Conservation (phyloP, 768 basidiomycete species). For the Daedaleopsis nitida region DNA sequence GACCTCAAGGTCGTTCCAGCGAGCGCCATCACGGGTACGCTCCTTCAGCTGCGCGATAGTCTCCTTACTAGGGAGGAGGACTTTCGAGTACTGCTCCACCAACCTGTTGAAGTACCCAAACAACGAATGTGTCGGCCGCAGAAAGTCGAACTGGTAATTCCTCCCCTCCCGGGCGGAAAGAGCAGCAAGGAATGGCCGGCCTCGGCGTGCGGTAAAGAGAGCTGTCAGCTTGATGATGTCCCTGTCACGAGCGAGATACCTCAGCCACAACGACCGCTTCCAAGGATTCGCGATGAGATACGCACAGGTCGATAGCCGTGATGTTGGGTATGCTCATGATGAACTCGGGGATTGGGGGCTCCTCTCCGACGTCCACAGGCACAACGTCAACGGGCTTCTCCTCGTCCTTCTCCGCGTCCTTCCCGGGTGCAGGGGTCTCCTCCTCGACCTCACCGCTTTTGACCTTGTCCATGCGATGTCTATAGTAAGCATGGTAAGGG, state of each 20-base stretch:
- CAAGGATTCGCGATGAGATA: conserved; percentile 21
- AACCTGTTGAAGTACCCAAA: conserved; percentile 97
- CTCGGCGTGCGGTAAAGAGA: conserved; percentile 90
- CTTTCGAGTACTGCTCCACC: conserved; percentile 93
- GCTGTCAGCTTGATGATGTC: conserved; percentile 97
- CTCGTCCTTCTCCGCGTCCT: conserved; percentile 37
- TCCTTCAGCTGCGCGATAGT: conserved; percentile 69
- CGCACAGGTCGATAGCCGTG: conserved; percentile 87
- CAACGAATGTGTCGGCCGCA: conserved; percentile 93
- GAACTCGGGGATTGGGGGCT: conserved; percentile 83
- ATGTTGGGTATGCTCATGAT: conserved; percentile 86
- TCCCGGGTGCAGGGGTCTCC: conserved; percentile 46
- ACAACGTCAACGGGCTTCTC: conserved; percentile 38
- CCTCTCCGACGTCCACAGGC: conserved; percentile 63
- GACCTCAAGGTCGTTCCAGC: conserved; percentile 78
- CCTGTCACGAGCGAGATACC: conserved; percentile 41
- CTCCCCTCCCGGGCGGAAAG: conserved; percentile 88
- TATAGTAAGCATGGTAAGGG: conserved; percentile 98
- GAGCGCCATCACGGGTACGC: conserved; percentile 61
- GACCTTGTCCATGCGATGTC: conserved; percentile 85
- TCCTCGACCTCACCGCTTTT: conserved; percentile 74
- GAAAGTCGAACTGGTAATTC: conserved; percentile 98
- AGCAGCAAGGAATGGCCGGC: conserved; percentile 80
- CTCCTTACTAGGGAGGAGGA: conserved; percentile 82
- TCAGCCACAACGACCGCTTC: not conserved